Evolutionary conservation across 352 stramenopile genomes (phyloP), one percentile per base, ranked within the genome.

Genomic region (Phytophthora fragariae): DNA sequence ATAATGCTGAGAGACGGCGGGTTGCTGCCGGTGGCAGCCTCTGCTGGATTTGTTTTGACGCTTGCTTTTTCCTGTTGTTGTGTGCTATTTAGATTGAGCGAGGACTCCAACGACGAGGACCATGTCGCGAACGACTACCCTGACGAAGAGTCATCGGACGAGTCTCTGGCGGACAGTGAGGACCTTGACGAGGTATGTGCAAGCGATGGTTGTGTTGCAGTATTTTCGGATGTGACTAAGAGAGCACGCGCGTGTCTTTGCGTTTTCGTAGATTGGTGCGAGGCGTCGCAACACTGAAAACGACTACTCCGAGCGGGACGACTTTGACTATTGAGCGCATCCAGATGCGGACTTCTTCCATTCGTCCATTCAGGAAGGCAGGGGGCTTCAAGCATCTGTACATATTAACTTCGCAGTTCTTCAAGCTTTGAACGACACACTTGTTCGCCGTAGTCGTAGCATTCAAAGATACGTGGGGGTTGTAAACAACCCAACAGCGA

Each of bases 61-160:
- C 41, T 59, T 67, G 62, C 9, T 68, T 55, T 65, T 78, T 33
- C 33, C 11, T 63, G 57, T 68, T 21, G 29, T 70, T 59, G 60
- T 8, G 55, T 76, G 44, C 9, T 70, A 24, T 76, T 21, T 75
- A 92, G 85, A 63, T 86, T 92, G 37, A 93, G 88, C 55, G 83
- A 91, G 50, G 88, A 96, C 62, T 96, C 89, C 33, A 96, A 96
- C 58, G 88, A 96, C 44, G 89, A 96, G 53, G 88, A 91, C 70
- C 82, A 94, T 35, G 78, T 65, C 12, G 80, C 82, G 33, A 96
- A 96, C 61, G 89, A 96, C 65, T 96, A 96, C 64, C 89, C 89
- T 8, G 89, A 96, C 55, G 89, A 96, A 79, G 88, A 93, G 70
- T 91, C 83, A 66, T 85, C 78, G 21, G 78, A 82, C 46, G 76